Evolutionary conservation across 768 basidiomycete genomes (phyloP), one percentile per base, ranked within the genome.

Genomic region (Solioccasus polychromus): DNA sequence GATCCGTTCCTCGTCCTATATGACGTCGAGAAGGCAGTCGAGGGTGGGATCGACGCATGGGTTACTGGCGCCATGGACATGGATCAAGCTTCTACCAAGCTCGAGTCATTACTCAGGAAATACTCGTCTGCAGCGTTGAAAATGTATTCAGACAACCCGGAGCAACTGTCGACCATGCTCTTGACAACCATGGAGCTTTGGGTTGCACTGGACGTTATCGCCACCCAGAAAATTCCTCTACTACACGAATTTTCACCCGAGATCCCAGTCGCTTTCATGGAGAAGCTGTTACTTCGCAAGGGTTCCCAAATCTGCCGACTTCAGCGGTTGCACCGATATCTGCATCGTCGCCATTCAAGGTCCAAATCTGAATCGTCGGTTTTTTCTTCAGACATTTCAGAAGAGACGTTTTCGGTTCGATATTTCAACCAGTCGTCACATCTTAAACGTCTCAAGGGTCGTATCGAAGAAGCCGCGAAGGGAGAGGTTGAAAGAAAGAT

Each of bases 211-310:
- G 71, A 71, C 43, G 60, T 48, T 7, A 24, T 64, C 6, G 48
- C 47, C 0, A 37, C 58, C 22, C 26, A 20, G 11, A 40, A 50
- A 15, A 60, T 50, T 15, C 60, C 68, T 2, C 44, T 71, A 5
- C 45, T 71, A 2, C 39, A 26, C 0, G 57, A 70, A 5, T 79
- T 75, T 43, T 71, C 75, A 10, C 76, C 78, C 0, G 76, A 75
- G 46, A 56, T 80, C 1, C 66, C 73, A 1, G 22, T 45, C 3
- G 39, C 40, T 4, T 53, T 76, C 19, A 53, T 78, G n/a, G 63
- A 76, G 22, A 47, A 65, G 0, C 64, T 80, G 19, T 57, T 80
- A 8, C 61, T 80, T 3, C 65, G 59, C 19, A 63, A 61, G 42
- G 44, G 57, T 3, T 44, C 54, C 17, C 46, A 48, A 8, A 45